Conservation (phyloP, 2,329 filamentous ascomycete genomes). For the Colletotrichum sp. region DNA sequence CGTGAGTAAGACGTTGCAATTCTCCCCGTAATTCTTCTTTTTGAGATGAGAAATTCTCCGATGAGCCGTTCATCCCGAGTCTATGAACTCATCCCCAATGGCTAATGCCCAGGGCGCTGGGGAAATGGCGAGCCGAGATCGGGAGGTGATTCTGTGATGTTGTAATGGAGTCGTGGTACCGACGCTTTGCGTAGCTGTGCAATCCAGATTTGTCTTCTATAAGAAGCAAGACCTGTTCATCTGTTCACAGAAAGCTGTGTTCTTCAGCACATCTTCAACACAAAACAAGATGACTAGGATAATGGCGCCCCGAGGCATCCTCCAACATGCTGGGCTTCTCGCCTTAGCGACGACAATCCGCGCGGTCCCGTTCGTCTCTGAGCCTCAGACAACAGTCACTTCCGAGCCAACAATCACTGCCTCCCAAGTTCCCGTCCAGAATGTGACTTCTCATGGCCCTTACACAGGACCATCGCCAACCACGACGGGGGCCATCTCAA, state of each 20-base stretch:
- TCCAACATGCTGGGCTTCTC: slow-evolving; percentile 18
- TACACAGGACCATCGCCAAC: slow-evolving; percentile 69
- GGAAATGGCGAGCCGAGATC: background rate
- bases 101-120: background rate
- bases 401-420: slow-evolving; percentile 31
- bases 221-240: background rate
- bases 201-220: background rate
- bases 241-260: fast-evolving
- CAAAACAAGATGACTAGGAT: background rate
- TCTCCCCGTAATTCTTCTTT: too few relatives aligned
- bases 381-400: slow-evolving; percentile 38
- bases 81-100: background rate
- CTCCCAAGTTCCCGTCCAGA: slow-evolving; percentile 44
- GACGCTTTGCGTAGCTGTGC: background rate
- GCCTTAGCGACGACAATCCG: slow-evolving; percentile 19
- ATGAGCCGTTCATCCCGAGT: slow-evolving; percentile 3
- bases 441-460: slow-evolving; percentile 71
- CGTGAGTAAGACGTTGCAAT: background rate
- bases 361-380: slow-evolving; percentile 39
- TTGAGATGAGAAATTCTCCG: background rate
- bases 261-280: background rate
- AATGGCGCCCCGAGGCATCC: slow-evolving; percentile 1
- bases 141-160: background rate
- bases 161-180: background rate
- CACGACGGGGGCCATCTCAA: slow-evolving; percentile 72